Conservation (phyloP, 805 yeast genomes). For the Lipomyces oligophaga region DNA sequence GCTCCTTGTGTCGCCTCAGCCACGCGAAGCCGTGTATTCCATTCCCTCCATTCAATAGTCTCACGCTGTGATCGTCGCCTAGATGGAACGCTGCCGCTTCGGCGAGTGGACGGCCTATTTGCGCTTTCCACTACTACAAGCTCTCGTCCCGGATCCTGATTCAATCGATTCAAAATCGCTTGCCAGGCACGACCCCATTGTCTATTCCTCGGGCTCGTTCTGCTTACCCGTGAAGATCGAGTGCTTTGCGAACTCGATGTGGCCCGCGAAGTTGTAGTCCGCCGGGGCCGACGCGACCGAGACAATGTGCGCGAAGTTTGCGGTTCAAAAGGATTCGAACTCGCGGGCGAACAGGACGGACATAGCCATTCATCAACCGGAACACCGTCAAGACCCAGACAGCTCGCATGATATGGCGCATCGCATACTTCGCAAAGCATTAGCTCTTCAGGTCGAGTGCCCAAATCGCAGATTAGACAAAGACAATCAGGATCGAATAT, state of each 20-base stretch:
- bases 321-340: neutral
- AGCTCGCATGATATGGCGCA: conserved; percentile 35
- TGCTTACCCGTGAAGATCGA: neutral
- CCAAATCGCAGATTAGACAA: conserved; percentile 33
- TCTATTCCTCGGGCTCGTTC: conserved; percentile 1
- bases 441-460: conserved; percentile 33
- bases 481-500: conserved; percentile 26
- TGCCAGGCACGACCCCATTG: conserved; percentile 29
- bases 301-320: neutral
- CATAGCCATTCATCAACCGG: conserved; percentile 37
- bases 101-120: neutral
- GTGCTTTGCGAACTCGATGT: neutral
- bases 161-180: conserved; percentile 24
- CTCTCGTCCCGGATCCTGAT: conserved; percentile 13
- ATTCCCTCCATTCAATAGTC: conserved; percentile 17
- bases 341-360: conserved; percentile 35
- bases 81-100: neutral
- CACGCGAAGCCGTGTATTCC: conserved; percentile 16
- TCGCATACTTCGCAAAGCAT: conserved; percentile 36
- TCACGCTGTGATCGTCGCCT: conserved; percentile 3
- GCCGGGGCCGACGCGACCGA: too few species aligned
- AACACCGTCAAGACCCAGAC: conserved; percentile 34
- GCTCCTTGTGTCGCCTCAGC: conserved; percentile 22
- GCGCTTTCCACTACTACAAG: neutral
- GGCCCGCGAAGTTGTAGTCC: conserved; percentile 2